Evolutionary conservation across 495 filamentous ascomycete genomes (phyloP), one percentile per base, ranked within the genome.

Genomic region (Annulohypoxylon moriforme): DNA sequence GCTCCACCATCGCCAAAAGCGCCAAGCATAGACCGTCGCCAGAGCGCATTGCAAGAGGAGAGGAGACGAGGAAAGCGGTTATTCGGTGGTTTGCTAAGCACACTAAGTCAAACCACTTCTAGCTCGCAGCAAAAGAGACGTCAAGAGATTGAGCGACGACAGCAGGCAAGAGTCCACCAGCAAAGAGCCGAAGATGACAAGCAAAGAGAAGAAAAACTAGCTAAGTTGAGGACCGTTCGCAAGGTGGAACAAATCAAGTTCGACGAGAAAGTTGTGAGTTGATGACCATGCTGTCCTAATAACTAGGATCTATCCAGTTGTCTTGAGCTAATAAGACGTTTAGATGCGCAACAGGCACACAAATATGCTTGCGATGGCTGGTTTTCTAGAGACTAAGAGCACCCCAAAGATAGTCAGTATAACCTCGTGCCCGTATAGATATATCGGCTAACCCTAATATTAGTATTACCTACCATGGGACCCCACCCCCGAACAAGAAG

Each of bases 401-500:
- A 86, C 89, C 74, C 96, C 96, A 4, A 88, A 85, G 71, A 84
- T 99, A 77, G 96, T 97, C 85, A 76, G 91, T 82, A 9, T 16
- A 22, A 40, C 20, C 11, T 24, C 14, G 4, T 0, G 13, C 6
- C 27, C 61, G 13, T 18, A 42, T 8, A 61, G 25, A 38, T 60
- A 31, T 9, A 73, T 66, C 73, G 25, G 57, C 70, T 81, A 66
- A 82, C 64, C 14, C 60, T 36, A 42, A 53, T 31, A 44, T 3
- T 73, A 98, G 95, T 95, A 90, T 79, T 99, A 97, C 79, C 90
- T 91, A 56, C 96, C 96, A 5, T 97, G 92, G 91, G 88, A 94
- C 74, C 82, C 92, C 57, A 86, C 87, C 29, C 79, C 85, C 4
- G 84, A 76, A 46, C 81, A 88, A 67, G 80, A 86, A 60, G 75